Evolutionary conservation across 2,329 filamentous ascomycete genomes (phyloP).

Genomic region (Diplocarpon rosae): DNA sequence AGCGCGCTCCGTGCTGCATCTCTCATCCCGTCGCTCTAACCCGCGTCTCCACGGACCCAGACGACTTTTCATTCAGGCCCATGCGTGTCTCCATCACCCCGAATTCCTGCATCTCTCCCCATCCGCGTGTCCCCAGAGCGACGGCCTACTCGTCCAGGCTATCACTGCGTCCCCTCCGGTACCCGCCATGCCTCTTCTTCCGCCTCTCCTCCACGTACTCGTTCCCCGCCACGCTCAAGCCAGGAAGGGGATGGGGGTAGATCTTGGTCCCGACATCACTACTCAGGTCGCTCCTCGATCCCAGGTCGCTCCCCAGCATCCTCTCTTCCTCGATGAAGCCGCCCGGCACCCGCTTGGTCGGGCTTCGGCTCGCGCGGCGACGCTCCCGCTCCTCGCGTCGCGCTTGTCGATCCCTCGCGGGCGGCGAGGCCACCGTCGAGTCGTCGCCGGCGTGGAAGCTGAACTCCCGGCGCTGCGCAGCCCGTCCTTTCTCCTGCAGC

Average conservation of each 20-base stretch:
- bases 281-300: constrained; percentile 11
- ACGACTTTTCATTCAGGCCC: too few species aligned
- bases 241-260: constrained; percentile 28
- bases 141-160: constrained; percentile 2
- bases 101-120: too few species aligned
- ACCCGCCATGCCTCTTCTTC: constrained; percentile 21
- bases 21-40: too few species aligned
- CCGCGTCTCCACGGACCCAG: too few species aligned
- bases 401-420: neutral
- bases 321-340: constrained; percentile 13
- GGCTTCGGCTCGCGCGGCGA: constrained; percentile 16
- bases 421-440: constrained; percentile 13
- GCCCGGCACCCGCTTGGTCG: constrained; percentile 22
- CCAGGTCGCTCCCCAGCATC: neutral
- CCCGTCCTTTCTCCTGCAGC: constrained; percentile 42
- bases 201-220: constrained; percentile 26
- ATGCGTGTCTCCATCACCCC: too few species aligned
- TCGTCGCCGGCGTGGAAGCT: constrained; percentile 26
- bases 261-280: constrained; percentile 26
- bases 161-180: constrained; percentile 14
- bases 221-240: constrained; percentile 16
- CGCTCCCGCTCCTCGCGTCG: constrained; percentile 12
- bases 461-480: constrained; percentile 27
- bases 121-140: too few species aligned
- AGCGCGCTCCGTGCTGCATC: too few species aligned